Base-by-base conservation (phyloP, 768 basidiomycete species). In the Polyporus arcularius region DNA sequence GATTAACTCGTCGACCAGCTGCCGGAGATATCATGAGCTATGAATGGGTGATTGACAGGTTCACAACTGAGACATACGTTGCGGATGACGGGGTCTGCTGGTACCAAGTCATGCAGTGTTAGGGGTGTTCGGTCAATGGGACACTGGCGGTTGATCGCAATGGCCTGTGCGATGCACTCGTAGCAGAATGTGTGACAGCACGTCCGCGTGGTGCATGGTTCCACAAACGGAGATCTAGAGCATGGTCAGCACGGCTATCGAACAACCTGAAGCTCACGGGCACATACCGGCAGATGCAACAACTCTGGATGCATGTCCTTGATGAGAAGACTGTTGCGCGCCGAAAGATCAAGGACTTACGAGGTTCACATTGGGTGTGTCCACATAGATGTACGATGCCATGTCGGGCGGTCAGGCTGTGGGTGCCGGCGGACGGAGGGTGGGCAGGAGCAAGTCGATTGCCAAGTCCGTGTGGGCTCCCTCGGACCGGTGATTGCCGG, bases 141-240 rank as follows among this genome's bases (percentile, higher is more conserved):
- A 71, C 94, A 96, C 62, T 87, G 86, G 0, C 81, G 77, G 7
- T 86, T 84, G 60, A 89, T 83, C 12, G 74, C 71, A 4, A 96
- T 80, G 0, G 94, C 90, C 52, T 79, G 78, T n/a, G 76, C 66
- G 61, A 95, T 90, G 69, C 94, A 96, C 32, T 85, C 87, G n/a
- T 75, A 74, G 72, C 94, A 96, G 72, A 96, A 96, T 0, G 92
- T 96, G 70, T 94, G 94, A 60, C 83, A 79, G 67, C 94, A 96
- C 8, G 87, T 84, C 42, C 74, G 80, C 0, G 91, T 87, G 0
- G 89, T 90, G 1, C 81, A 81, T 10, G 94, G 94, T 32, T 92
- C 83, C 8, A 85, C 75, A 68, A 95, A 94, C 3, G 92, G 90
- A 57, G 59, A 48, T 31, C 67, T 64, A 41, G 32, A 2, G 31